Conservation (phyloP, 371 early-diverging fungal species). For the Syncephalis fuscata region DNA sequence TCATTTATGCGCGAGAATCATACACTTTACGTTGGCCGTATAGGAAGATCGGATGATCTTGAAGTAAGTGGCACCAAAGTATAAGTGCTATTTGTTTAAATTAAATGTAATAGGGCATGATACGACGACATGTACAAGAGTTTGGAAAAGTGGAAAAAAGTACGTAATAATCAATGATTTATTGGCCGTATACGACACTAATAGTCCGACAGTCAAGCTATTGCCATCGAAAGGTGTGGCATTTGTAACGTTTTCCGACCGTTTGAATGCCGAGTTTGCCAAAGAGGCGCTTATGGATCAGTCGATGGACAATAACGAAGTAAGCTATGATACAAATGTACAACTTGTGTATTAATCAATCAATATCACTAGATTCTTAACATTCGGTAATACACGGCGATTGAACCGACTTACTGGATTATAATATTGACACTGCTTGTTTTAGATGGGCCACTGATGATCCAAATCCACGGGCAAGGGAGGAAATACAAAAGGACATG, state of each 20-base stretch:
- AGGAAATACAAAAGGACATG: conserved; percentile 24
- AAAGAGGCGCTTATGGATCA: conserved; percentile 81
- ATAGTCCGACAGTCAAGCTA: conserved; percentile 32
- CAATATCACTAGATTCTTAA: background rate
- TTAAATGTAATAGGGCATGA: conserved; percentile 25
- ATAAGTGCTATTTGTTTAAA: conserved; percentile 15
- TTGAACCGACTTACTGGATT: too few species aligned
- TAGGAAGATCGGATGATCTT: conserved; percentile 32
- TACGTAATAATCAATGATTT: conserved; percentile 15
- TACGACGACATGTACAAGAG: conserved; percentile 49
- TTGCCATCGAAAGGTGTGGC: conserved; percentile 53
- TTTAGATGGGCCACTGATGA: conserved; percentile 69
- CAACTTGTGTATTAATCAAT: background rate
- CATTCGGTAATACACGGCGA: background rate
- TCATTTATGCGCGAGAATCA: conserved; percentile 53
- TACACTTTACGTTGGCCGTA: conserved; percentile 66
- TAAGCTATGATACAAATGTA: too few species aligned
- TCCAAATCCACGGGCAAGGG: conserved; percentile 45
- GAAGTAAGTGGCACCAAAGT: conserved; percentile 9
- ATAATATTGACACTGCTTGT: conserved; percentile 1
- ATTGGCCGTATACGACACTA: background rate
- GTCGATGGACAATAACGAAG: conserved; percentile 45
- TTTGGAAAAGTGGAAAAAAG: conserved; percentile 64
- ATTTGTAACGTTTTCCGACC: conserved; percentile 47
- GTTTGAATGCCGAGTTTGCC: conserved; percentile 69